Conservation (phyloP, 768 basidiomycete genomes). For the Tephrocybe sp. region DNA sequence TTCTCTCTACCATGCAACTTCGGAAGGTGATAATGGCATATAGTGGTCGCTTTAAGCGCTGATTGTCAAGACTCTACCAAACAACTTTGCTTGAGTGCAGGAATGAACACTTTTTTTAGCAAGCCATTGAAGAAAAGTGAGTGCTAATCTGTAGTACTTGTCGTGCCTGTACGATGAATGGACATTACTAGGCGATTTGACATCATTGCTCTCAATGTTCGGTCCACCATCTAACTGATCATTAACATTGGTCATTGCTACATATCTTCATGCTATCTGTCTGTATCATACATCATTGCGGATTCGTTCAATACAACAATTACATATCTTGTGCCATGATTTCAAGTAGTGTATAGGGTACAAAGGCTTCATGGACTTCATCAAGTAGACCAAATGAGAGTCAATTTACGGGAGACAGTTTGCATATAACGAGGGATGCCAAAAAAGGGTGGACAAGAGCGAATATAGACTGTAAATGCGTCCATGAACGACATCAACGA, state of each 20-base stretch:
- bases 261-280: too few species aligned
- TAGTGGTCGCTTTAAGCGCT: constrained; percentile 72
- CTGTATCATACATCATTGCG: too few species aligned
- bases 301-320: too few species aligned
- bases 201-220: constrained; percentile 53
- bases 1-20: background rate
- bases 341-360: constrained; percentile 4
- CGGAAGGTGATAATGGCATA: background rate
- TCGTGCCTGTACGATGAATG: background rate
- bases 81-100: constrained; percentile 70
- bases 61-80: constrained; percentile 79
- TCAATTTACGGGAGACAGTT: background rate
- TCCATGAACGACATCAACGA: constrained; percentile 1
- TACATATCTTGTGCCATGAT: background rate
- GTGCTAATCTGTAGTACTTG: constrained; percentile 7
- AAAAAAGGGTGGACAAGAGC: background rate
- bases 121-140: constrained; percentile 66
- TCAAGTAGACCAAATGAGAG: background rate
- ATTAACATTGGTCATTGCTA: too few species aligned
- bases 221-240: constrained; percentile 25
- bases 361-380: too few species aligned
- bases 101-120: constrained; percentile 75
- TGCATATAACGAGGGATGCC: background rate
- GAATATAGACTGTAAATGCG: background rate
- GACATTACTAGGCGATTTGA: constrained; percentile 45